phyloP scores from a whole-genome alignment of 768 basidiomycete species.

The Hydnum rufescens region DNA sequence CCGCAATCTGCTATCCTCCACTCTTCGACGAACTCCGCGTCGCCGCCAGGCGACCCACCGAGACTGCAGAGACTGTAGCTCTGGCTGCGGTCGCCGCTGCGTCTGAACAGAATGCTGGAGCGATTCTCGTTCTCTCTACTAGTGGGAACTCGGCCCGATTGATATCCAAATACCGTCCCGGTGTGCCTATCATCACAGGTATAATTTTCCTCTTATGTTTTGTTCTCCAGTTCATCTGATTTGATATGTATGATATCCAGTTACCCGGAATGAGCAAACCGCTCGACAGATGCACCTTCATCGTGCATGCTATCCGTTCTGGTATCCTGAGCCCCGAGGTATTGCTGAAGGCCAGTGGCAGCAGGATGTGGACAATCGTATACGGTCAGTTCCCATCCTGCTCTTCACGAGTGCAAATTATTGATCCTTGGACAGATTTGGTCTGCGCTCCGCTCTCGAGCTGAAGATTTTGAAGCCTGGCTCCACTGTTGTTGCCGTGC shows the following conservation, averaged over 20 bases:
- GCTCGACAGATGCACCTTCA: conserved; percentile 92
- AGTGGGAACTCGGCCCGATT: conserved; percentile 92
- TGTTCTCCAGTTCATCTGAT: not conserved
- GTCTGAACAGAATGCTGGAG: conserved; percentile 83
- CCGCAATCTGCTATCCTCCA: conserved; percentile 86
- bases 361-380: conserved; percentile 36
- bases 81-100: conserved; percentile 93
- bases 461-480: conserved; percentile 79
- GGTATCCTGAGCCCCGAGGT: conserved; percentile 89
- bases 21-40: conserved; percentile 74
- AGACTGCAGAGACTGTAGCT: conserved; percentile 88
- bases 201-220: conserved; percentile 14
- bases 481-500: conserved; percentile 80
- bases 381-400: not conserved
- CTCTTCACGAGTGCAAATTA: no score
- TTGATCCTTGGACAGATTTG: conserved; percentile 35
- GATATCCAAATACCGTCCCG: conserved; percentile 88
- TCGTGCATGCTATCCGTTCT: conserved; percentile 92
- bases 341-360: conserved; percentile 86
- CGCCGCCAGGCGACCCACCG: conserved; percentile 70
- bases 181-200: conserved; percentile 90
- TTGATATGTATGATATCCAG: conserved; percentile 20
- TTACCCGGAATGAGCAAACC: conserved; percentile 91
- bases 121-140: conserved; percentile 90
- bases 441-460: conserved; percentile 61